Evolutionary conservation across 306 rosid species (phyloP).

Genomic region (Ormosia semicastrata): DNA sequence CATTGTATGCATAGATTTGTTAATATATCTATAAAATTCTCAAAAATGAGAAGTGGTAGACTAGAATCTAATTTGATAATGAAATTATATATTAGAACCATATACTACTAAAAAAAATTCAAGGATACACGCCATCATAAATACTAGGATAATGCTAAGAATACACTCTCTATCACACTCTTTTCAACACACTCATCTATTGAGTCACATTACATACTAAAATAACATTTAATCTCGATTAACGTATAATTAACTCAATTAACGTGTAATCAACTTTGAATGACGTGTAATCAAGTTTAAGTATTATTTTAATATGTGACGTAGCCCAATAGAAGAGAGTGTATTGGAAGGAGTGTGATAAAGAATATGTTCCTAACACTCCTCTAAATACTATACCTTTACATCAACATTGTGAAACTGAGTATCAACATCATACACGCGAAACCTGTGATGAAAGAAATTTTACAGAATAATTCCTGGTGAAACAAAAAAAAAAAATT

Average conservation of each 20-base stretch:
- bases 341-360: too few relatives aligned
- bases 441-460: constrained; percentile 57
- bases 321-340: too few relatives aligned
- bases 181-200: too few relatives aligned
- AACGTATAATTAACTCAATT: too few relatives aligned
- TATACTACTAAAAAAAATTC: neutral
- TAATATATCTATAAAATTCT: neutral
- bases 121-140: neutral
- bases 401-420: constrained; percentile 68
- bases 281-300: too few relatives aligned
- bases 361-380: too few relatives aligned
- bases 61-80: neutral
- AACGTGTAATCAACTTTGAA: too few relatives aligned
- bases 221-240: too few relatives aligned
- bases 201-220: too few relatives aligned
- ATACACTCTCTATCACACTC: too few relatives aligned
- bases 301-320: too few relatives aligned
- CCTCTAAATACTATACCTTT: constrained; percentile 64
- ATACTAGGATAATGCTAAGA: too few relatives aligned
- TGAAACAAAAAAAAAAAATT: constrained; percentile 10
- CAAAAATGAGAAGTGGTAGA: neutral
- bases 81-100: neutral
- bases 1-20: neutral
- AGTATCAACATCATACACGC: constrained; percentile 67
- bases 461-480: neutral